These are phyloP conservation scores for Aspergillus neotritici DNA, from an alignment of 2,329 filamentous ascomycete species.

Conservation along the genomic window DNA sequence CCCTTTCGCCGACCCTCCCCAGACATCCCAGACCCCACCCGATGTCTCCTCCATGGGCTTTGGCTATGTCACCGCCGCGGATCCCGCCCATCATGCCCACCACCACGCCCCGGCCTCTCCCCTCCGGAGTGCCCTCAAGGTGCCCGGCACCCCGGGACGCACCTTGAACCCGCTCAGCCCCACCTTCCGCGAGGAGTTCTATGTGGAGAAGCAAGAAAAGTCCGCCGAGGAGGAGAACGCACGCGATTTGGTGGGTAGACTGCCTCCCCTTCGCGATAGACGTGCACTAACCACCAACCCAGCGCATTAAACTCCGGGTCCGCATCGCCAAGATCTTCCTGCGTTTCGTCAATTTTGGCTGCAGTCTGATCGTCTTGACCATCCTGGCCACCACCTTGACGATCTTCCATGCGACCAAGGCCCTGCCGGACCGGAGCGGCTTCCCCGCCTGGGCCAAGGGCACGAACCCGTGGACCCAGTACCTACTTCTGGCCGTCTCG, in stretches of 20 bases:
- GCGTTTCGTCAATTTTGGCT: slow-evolving; percentile 94
- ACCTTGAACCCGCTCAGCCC: slow-evolving; percentile 79
- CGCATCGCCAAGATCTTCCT: slow-evolving; percentile 91
- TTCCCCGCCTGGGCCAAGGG: slow-evolving; percentile 77
- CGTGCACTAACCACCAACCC: slow-evolving; percentile 5
- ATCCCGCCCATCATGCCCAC: slow-evolving; percentile 43
- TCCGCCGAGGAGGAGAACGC: slow-evolving; percentile 80
- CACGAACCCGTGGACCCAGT: slow-evolving; percentile 85
- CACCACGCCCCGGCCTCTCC: slow-evolving; percentile 69
- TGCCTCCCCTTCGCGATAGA: not conserved
- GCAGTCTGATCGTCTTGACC: slow-evolving; percentile 86
- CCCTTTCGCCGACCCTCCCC: slow-evolving; percentile 49
- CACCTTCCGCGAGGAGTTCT: slow-evolving; percentile 82
- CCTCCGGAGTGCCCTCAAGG: slow-evolving; percentile 84
- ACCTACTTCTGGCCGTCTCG: slow-evolving; percentile 71
- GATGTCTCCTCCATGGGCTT: slow-evolving; percentile 80
- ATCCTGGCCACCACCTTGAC: slow-evolving; percentile 83
- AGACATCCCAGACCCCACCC: slow-evolving; percentile 46
- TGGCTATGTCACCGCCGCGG: slow-evolving; percentile 69
- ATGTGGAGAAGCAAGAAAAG: slow-evolving; percentile 77
- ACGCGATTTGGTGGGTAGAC: slow-evolving; percentile 71
- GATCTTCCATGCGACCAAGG: slow-evolving; percentile 85
- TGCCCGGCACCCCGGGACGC: slow-evolving; percentile 73
- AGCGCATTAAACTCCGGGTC: slow-evolving; percentile 91
- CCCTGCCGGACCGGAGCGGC: slow-evolving; percentile 67